Evolutionary conservation across 768 basidiomycete species (phyloP), one percentile per base, ranked within the genome.

Genomic region (Boletus sp.): DNA sequence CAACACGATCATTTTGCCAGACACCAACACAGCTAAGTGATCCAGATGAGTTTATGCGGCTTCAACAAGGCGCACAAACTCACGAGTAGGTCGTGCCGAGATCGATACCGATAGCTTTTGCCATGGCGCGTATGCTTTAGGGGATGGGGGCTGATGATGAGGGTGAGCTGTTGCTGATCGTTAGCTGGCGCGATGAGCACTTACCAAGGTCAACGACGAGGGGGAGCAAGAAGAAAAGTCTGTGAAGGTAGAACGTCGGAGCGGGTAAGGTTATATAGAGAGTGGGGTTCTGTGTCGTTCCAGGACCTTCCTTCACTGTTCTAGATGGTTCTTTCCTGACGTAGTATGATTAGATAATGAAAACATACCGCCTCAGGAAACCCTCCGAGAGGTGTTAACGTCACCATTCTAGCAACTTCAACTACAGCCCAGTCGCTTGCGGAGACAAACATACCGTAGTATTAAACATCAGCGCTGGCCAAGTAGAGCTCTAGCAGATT

Each of bases 1-100:
- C 95, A 63, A 97, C 95, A 73, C 95, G 92, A 80, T 98, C 96
- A 70, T 97, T 94, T 83, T 95, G 92, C 94, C 95, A 98, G 61
- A 98, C 95, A 83, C 92, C 96, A 68, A 98, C 96, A 76, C 95
- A 98, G n/a, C 92, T 94, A 73, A 30, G 57, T 52, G 55, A 37
- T 55, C 36, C 37, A 44, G 47, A 44, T 58, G 45, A 54, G 28
- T 47, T 12, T 46, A 63, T 30, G 55, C 47, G 5, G 5, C 7
- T 12, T 17, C 35, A 32, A 35, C 12, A 12, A 29, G 10, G 40
- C 46, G 51, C 33, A 29, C 17, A 18, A 11, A 81, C 89, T 63
- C 71, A 92, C 90, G 90, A 92, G 82, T 92, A 92, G 51, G 94
- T 97, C 60, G 94, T 96, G 67, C 90, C 90, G 64, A 92, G 81